phyloP scores from a whole-genome alignment of 2,329 filamentous ascomycete species.

The Tolypocladium paradoxum region DNA sequence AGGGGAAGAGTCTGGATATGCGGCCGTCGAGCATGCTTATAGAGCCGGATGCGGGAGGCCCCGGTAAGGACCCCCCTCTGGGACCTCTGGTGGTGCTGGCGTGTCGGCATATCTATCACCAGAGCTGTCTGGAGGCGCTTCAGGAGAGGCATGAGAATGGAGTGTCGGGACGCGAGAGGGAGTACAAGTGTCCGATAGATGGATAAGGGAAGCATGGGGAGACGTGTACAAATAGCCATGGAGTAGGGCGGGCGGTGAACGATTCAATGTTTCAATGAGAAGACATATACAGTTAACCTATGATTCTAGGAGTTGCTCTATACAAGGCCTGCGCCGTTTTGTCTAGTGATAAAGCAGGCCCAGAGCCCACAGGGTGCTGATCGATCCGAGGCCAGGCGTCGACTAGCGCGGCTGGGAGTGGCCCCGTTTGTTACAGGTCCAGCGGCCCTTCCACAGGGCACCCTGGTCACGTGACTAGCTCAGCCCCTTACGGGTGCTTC shows the following conservation, averaged over 20 bases:
- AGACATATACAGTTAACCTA: background rate
- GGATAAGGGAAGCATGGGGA: slow-evolving; percentile 22
- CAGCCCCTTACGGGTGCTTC: too few species aligned
- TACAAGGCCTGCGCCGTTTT: background rate
- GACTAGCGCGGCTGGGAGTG: too few species aligned
- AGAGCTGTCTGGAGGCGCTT: slow-evolving; percentile 56
- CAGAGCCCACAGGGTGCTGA: background rate
- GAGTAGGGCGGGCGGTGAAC: background rate
- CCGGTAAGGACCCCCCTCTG: slow-evolving; percentile 35
- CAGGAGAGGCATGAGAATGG: slow-evolving; percentile 41
- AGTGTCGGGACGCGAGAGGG: slow-evolving; percentile 34
- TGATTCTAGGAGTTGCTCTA: background rate
- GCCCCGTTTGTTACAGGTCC: too few species aligned
- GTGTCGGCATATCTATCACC: slow-evolving; percentile 62
- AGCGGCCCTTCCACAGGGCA: too few species aligned
- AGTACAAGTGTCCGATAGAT: slow-evolving; percentile 48
- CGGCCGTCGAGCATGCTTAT: slow-evolving; percentile 30
- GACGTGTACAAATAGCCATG: background rate
- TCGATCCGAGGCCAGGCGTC: background rate
- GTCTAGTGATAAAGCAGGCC: background rate
- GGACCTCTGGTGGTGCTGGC: slow-evolving; percentile 58
- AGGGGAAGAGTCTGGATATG: slow-evolving; percentile 32
- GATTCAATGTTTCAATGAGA: background rate
- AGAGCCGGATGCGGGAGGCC: slow-evolving; percentile 15
- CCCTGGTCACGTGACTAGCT: too few species aligned